Evolutionary conservation across 1,139 yeast species (phyloP), one percentile per base, ranked within the genome.

Genomic region (Hyphopichia buzzinii): DNA sequence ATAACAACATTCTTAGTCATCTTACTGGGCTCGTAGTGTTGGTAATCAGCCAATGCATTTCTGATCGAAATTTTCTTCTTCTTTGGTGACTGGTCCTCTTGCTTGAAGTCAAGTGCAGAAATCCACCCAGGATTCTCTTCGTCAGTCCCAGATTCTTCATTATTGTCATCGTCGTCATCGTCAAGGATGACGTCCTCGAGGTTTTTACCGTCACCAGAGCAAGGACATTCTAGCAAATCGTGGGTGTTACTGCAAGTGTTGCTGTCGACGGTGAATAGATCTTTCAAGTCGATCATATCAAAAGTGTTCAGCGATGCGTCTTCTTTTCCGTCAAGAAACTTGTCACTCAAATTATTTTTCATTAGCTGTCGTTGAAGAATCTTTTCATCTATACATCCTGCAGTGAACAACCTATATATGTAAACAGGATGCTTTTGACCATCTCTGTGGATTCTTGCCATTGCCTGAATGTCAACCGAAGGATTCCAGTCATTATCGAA

Each of bases 401-500:
- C 79, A 0, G 90, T 83, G 33, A 84, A 63, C n/a, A 92, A 59
- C 44, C 98, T 71, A 54, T 92, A 94, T 21, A 92, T 82, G 53
- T 66, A 84, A 8, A 90, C 95, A 0, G 89, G 90, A 35, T 64
- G 73, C 36, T 62, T 73, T 55, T 92, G 98, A 0, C 98, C 98
- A 56, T 92, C 97, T 46, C 99, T 68, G 52, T 90, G 96, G 4
- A 92, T 83, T 43, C 99, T 65, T 1, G 97, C 96, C 95, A 92
- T 88, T 0, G 97, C 96, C 57, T 92, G 99, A 21, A 85, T 59
- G 56, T 92, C 99, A 10, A 85, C 75, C 0, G 97, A 79, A 0
- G 98, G 98, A 47, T 94, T 92, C 96, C 96, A 87, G 52, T 89
- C 97, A 42, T 90, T 85, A 52, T 89, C 97, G 51, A 85, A 85